These are phyloP conservation scores for Sicyos edulis DNA, from an alignment of 306 rosid species.

Conservation along the genomic window DNA sequence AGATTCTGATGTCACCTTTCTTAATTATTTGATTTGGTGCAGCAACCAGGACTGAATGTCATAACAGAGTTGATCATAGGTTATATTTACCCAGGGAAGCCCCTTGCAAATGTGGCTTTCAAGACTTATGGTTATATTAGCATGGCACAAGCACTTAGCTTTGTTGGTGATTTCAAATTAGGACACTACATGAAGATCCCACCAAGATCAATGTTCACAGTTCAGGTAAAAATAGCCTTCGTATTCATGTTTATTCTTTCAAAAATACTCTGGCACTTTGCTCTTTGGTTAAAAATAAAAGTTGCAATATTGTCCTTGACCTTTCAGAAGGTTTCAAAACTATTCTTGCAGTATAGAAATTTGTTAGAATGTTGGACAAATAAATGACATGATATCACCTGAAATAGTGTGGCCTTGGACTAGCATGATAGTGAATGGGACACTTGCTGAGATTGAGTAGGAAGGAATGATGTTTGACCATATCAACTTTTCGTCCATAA, in stretches of 20 bases:
- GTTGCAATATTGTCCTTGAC: too few relatives aligned
- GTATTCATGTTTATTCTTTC: conserved; percentile 35
- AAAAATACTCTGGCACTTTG: too few relatives aligned
- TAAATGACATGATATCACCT: too few relatives aligned
- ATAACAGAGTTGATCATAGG: conserved; percentile 82
- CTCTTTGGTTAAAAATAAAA: too few relatives aligned
- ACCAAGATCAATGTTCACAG: conserved; percentile 76
- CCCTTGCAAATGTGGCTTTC: conserved; percentile 85
- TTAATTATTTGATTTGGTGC: conserved; percentile 25
- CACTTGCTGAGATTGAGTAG: too few relatives aligned
- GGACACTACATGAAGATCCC: conserved; percentile 96
- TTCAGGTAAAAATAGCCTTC: conserved; percentile 39
- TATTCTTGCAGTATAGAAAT: too few relatives aligned
- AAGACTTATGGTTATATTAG: conserved; percentile 90
- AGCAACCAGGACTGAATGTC: conserved; percentile 81
- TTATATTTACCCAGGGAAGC: conserved; percentile 70
- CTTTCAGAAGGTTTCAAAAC: too few relatives aligned
- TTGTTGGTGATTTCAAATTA: conserved; percentile 66
- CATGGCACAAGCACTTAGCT: conserved; percentile 72
- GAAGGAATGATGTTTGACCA: too few relatives aligned
- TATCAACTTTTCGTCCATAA: too few relatives aligned
- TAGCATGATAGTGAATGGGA: too few relatives aligned
- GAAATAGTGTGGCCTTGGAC: too few relatives aligned
- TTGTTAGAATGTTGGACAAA: too few relatives aligned
- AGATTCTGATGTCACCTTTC: conserved; percentile 4